phyloP scores from a whole-genome alignment of 768 basidiomycete genomes.

The Podaxis carcinomalis region DNA sequence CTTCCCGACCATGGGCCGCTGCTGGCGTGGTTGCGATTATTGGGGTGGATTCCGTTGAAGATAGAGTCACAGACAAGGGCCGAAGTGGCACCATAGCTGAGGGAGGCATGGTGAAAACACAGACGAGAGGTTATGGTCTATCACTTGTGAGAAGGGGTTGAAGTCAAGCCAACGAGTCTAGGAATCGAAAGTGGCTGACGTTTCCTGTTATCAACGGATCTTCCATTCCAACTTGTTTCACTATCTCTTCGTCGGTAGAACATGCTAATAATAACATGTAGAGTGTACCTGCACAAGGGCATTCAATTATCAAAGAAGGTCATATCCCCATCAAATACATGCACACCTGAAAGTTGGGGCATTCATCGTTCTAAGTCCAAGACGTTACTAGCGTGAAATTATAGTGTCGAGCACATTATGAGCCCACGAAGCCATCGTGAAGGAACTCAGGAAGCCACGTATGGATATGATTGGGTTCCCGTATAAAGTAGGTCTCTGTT shows the following conservation, averaged over 20 bases:
- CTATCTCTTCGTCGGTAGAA: background rate
- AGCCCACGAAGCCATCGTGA: background rate
- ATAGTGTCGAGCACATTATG: background rate
- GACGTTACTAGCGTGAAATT: background rate
- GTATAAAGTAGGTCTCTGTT: slow-evolving; percentile 5
- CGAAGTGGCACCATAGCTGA: background rate
- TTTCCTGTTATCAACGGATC: background rate
- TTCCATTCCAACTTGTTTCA: slow-evolving; percentile 7
- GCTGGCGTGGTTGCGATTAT: background rate
- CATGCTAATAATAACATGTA: slow-evolving; percentile 4
- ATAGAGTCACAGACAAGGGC: background rate
- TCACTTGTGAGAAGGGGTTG: background rate
- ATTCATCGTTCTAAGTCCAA: background rate
- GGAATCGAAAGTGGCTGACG: slow-evolving; percentile 4
- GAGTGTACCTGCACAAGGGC: background rate
- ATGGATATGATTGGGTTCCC: background rate
- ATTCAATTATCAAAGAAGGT: background rate
- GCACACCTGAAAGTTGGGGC: background rate
- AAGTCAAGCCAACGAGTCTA: background rate
- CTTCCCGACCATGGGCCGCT: background rate
- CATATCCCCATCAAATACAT: background rate
- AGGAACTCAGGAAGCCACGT: background rate
- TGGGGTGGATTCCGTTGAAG: background rate
- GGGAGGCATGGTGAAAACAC: background rate
- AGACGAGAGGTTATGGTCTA: background rate